A percentile compares a stretch with the other conserved stretches of the same genome.
These are phyloP conservation scores for Lipomyces yamadae DNA, from an alignment of 805 yeast genomes.

Conservation along the genomic window DNA sequence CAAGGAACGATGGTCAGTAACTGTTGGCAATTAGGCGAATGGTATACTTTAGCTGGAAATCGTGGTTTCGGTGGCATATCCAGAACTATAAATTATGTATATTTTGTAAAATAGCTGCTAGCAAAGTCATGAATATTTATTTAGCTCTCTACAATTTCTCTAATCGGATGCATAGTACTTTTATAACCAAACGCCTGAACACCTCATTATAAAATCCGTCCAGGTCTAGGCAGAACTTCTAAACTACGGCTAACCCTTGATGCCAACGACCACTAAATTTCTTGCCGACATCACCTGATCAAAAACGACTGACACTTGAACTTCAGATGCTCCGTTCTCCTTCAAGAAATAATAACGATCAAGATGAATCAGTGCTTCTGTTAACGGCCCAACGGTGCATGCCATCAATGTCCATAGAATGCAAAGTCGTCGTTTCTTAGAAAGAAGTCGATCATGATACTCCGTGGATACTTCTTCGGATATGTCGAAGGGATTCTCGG, in stretches of 20 bases:
- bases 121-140: not conserved
- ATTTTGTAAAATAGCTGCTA: not conserved
- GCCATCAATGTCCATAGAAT: conserved; percentile 40
- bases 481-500: conserved; percentile 24
- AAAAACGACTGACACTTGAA: conserved; percentile 33
- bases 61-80: not conserved
- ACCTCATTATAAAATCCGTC: too few species aligned
- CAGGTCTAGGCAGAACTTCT: not conserved
- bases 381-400: conserved; percentile 35
- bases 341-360: conserved; percentile 34
- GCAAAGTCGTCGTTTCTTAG: conserved; percentile 31
- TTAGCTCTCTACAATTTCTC: not conserved
- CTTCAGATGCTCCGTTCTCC: conserved; percentile 31
- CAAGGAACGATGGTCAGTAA: not conserved
- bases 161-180: not conserved
- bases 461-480: conserved; percentile 17
- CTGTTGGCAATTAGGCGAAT: not conserved
- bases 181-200: not conserved
- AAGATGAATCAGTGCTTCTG: conserved; percentile 37
- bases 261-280: conserved; percentile 36
- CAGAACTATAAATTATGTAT: not conserved
- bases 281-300: conserved; percentile 37
- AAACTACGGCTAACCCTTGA: conserved; percentile 7
- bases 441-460: conserved; percentile 14
- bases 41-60: not conserved